Conservation (phyloP, 2,329 filamentous ascomycete genomes). For the Penicillium carneum region DNA sequence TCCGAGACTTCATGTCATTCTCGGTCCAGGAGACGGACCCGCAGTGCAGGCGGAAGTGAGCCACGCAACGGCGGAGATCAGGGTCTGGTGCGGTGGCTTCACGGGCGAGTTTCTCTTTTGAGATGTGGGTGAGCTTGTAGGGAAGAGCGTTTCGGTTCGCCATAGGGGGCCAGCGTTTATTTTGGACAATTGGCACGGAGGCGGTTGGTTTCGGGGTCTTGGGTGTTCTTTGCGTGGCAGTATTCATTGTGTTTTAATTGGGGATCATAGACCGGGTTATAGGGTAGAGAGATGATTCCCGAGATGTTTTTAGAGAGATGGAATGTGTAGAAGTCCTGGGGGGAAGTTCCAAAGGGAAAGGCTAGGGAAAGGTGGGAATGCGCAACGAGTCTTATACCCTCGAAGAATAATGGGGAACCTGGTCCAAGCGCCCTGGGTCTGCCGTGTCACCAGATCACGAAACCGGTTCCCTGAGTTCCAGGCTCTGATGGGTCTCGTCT, state of each 20-base stretch:
- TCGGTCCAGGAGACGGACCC: slow-evolving; percentile 46
- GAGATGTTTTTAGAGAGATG: not conserved
- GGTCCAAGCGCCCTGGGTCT: slow-evolving; percentile 25
- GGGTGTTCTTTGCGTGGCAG: slow-evolving; percentile 32
- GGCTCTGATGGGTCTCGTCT: slow-evolving; percentile 7
- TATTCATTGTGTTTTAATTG: slow-evolving; percentile 33
- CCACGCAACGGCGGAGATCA: slow-evolving; percentile 46
- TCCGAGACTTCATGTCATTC: slow-evolving; percentile 46
- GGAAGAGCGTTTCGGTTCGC: slow-evolving; percentile 46
- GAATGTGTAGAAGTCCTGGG: not conserved
- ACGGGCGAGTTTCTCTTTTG: slow-evolving; percentile 46
- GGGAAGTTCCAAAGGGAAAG: not conserved
- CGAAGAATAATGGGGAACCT: slow-evolving; percentile 26
- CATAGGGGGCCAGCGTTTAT: slow-evolving; percentile 46
- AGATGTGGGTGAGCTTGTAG: slow-evolving; percentile 47
- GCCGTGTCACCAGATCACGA: slow-evolving; percentile 30
- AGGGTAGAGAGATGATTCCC: not conserved
- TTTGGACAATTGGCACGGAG: slow-evolving; percentile 37
- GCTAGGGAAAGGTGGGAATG: slow-evolving; percentile 9
- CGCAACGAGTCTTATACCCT: slow-evolving; percentile 26
- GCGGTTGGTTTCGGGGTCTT: slow-evolving; percentile 33
- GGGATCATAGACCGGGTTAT: not conserved
- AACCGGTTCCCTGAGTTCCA: slow-evolving; percentile 25
- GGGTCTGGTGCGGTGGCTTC: slow-evolving; percentile 48
- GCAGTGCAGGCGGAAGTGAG: slow-evolving; percentile 46